Base-by-base conservation (phyloP, 2,329 filamentous ascomycete species). In the Cladosporium sp. region DNA sequence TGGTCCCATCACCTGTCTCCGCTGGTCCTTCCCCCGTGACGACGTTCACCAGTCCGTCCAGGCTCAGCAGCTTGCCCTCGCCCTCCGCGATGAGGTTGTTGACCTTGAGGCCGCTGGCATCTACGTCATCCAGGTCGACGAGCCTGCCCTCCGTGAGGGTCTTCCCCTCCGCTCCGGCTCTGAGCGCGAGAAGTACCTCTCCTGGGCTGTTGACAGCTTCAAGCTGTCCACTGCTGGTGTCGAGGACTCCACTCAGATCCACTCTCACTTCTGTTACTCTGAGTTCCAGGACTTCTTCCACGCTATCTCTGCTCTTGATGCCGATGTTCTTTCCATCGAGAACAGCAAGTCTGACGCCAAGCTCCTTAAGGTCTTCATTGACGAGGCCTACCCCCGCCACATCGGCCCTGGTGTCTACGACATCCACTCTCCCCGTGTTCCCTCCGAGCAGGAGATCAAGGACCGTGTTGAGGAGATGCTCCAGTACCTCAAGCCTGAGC, bases 261-360 rank as follows among this genome's bases (percentile, higher is more conserved):
- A 99, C 90, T 97, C 93, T 70, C 95, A 99, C 87, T 99, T 99
- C 91, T 99, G 95, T 83, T 99, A 99, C 90, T 98, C 95, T 62
- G 95, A 99, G 88, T 99, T 99, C 92, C 95, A 99, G 85, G 95
- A 99, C 87, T 99, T 99, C 88, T 99, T 99, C 93, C 92, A 98
- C 84, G 95, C 95, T 83, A 99, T 99, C 75, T 92, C 95, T 71
- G 94, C 95, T 68, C 90, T 99, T 71, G 95, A 99, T 79, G 94
- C 95, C 70, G 95, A 99, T 83, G 95, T 99, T 70, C 89, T 99
- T 76, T 96, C 92, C 78, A 99, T 99, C 75, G 95, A 99, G 90
- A 99, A 99, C 92, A 96, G 91, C 91, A 99, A 99, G 91, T 96
- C 92, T 75, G 95, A 99, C 77, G 95, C 95, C 79, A 99, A 99